Percentiles rank a stretch among this genome's conserved stretches.
Evolutionary conservation across 305 asterid species (phyloP).

Genomic region (Salvia sclarea): DNA sequence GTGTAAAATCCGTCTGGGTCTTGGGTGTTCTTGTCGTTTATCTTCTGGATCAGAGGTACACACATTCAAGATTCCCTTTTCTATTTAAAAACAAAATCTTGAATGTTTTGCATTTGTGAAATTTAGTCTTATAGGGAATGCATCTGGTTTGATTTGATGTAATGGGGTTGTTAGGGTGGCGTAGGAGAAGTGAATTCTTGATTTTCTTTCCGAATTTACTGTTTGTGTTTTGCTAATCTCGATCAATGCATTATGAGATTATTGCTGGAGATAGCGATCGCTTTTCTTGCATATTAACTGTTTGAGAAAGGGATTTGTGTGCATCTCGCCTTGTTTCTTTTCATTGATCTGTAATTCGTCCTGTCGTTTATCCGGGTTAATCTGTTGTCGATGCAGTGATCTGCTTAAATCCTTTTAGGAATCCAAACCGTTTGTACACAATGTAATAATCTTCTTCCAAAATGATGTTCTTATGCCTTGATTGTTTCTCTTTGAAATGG

Average conservation of each 20-base stretch:
- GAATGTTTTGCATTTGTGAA: background rate
- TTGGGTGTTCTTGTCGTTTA: conserved; percentile 30
- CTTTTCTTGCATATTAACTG: background rate
- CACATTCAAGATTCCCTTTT: conserved; percentile 16
- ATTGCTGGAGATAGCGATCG: conserved; percentile 17
- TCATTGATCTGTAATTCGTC: background rate
- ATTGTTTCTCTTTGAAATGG: background rate
- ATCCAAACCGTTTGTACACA: background rate
- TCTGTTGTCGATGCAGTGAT: conserved; percentile 30
- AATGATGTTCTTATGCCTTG: background rate
- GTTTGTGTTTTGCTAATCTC: background rate
- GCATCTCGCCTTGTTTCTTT: background rate
- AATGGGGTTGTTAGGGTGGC: conserved; percentile 17
- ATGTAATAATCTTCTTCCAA: background rate
- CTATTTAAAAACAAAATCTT: background rate
- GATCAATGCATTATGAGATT: conserved; percentile 9
- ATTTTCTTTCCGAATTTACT: conserved; percentile 13
- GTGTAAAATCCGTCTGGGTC: conserved; percentile 40
- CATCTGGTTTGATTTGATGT: conserved; percentile 26
- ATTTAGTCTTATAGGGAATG: conserved; percentile 12
- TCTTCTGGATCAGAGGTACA: conserved; percentile 46
- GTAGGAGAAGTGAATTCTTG: conserved; percentile 25
- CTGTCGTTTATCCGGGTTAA: conserved; percentile 15
- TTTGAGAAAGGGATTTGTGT: background rate
- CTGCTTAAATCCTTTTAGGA: background rate